phyloP scores from a whole-genome alignment of 352 stramenopile genomes.

The Pythium inflatum region DNA sequence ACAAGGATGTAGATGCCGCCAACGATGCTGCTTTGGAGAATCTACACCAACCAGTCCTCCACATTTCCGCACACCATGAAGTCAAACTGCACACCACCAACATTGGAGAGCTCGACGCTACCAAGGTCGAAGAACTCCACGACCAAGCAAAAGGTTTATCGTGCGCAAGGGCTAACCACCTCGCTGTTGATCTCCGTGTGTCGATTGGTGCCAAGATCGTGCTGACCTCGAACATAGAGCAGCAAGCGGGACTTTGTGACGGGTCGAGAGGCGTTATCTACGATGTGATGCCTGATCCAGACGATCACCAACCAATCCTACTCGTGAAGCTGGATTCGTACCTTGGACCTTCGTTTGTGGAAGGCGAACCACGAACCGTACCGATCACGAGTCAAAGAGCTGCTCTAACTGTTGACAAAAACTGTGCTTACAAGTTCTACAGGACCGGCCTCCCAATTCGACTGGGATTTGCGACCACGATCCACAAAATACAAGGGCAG shows the following conservation, averaged over 20 bases:
- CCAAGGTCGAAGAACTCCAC: background rate
- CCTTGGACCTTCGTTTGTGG: conserved; percentile 12
- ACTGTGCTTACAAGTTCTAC: background rate
- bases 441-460: conserved; percentile 9
- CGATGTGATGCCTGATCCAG: background rate
- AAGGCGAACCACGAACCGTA: background rate
- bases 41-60: background rate
- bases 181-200: background rate
- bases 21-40: background rate
- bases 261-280: conserved; percentile 15
- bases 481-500: conserved; percentile 22
- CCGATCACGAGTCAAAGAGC: background rate
- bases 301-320: background rate
- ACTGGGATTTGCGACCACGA: conserved; percentile 19
- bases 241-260: conserved; percentile 11
- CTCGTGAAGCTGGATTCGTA: conserved; percentile 10
- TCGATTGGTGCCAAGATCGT: conserved; percentile 1
- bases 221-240: conserved; percentile 10
- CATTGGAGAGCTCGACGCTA: conserved; percentile 49
- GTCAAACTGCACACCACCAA: too few species aligned
- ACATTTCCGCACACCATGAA: background rate
- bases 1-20: background rate
- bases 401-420: background rate
- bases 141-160: background rate
- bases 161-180: background rate